Evolutionary conservation across 2,329 filamentous ascomycete species (phyloP).

Genomic region (Chaetomium strumarium): DNA sequence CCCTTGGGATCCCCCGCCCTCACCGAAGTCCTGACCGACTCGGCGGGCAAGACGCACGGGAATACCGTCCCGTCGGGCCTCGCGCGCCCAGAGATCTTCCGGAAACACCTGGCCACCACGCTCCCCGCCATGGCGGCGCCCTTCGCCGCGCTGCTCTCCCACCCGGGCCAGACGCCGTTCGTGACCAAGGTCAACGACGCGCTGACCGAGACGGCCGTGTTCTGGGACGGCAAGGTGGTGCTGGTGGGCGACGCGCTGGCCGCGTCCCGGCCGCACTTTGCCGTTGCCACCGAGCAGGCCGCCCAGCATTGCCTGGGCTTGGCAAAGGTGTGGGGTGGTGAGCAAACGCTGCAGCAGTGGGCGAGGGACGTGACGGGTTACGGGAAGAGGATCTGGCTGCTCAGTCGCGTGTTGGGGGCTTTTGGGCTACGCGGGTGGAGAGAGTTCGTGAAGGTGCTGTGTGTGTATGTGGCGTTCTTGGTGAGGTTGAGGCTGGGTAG

Average conservation of each 20-base stretch:
- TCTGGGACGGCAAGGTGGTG: constrained; percentile 36
- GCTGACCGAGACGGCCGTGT: constrained; percentile 32
- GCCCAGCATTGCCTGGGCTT: constrained; percentile 38
- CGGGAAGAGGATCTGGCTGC: constrained; percentile 15
- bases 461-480: constrained; percentile 5
- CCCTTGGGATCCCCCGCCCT: constrained; percentile 35
- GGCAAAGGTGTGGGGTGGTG: constrained; percentile 34
- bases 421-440: constrained; percentile 12
- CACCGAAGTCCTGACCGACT: constrained; percentile 39
- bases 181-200: constrained; percentile 39
- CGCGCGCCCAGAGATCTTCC: constrained; percentile 35
- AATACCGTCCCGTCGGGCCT: constrained; percentile 39
- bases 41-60: constrained; percentile 33
- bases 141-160: constrained; percentile 36
- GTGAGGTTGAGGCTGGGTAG: background rate
- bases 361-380: constrained; percentile 21
- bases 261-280: constrained; percentile 41
- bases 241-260: constrained; percentile 43
- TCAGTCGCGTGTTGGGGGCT: constrained; percentile 17
- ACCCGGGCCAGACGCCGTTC: constrained; percentile 36
- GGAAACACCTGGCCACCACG: constrained; percentile 22
- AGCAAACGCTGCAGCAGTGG: constrained; percentile 32
- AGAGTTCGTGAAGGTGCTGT: constrained; percentile 2
- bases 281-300: constrained; percentile 41
- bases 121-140: constrained; percentile 30